A percentile compares a stretch with the other conserved stretches of the same genome.
Evolutionary conservation across 2,329 filamentous ascomycete species (phyloP).

Genomic region (Coleophoma cylindrospora): DNA sequence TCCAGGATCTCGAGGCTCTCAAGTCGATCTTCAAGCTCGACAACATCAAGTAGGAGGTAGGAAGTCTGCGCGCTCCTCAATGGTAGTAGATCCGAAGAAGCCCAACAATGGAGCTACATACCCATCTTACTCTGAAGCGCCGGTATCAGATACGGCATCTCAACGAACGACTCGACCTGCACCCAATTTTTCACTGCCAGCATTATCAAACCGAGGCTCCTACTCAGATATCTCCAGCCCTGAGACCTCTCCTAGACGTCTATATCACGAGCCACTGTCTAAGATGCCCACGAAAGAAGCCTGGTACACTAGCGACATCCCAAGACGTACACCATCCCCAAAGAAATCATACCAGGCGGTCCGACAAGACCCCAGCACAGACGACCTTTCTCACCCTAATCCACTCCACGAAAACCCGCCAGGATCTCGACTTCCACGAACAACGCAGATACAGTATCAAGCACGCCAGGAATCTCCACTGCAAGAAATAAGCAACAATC

Average conservation of each 20-base stretch:
- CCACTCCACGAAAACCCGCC: slow-evolving; percentile 49
- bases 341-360: slow-evolving; percentile 17
- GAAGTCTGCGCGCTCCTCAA: slow-evolving; percentile 38
- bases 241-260: too few species aligned
- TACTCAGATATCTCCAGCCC: slow-evolving; percentile 29
- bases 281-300: slow-evolving; percentile 5
- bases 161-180: not conserved
- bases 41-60: slow-evolving; percentile 46
- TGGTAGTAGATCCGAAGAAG: slow-evolving; percentile 41
- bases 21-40: slow-evolving; percentile 47
- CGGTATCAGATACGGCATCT: not conserved
- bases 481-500: slow-evolving; percentile 38
- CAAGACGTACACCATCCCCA: slow-evolving; percentile 16
- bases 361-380: slow-evolving; percentile 34
- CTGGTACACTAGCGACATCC: slow-evolving; percentile 24
- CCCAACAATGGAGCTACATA: slow-evolving; percentile 25
- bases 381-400: slow-evolving; percentile 39
- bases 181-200: slow-evolving; percentile 6
- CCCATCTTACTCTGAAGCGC: not conserved
- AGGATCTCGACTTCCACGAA: slow-evolving; percentile 21
- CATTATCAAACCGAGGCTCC: slow-evolving; percentile 30
- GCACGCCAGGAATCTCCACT: slow-evolving; percentile 29
- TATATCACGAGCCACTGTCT: not conserved
- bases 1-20: slow-evolving; percentile 46
- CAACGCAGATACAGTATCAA: slow-evolving; percentile 24